These are phyloP conservation scores for Ophiostoma ips DNA, from an alignment of 2,329 filamentous ascomycete species.

Conservation along the genomic window DNA sequence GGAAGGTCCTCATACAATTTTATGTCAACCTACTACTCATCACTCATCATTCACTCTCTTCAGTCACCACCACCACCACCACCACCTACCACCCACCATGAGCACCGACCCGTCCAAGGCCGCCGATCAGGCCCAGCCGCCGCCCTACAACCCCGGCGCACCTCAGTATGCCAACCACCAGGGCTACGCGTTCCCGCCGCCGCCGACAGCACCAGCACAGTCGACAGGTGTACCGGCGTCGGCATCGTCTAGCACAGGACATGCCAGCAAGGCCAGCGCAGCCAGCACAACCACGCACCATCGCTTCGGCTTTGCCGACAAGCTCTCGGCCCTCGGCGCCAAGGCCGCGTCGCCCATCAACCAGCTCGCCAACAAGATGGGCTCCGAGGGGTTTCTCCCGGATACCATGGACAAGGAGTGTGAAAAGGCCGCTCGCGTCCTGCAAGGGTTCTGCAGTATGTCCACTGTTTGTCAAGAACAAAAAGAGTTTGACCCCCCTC, in stretches of 20 bases:
- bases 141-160: slow-evolving; percentile 14
- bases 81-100: neutral
- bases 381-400: slow-evolving; percentile 75
- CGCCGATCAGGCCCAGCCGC: slow-evolving; percentile 6
- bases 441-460: slow-evolving; percentile 63
- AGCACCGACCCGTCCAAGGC: neutral
- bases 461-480: too few relatives aligned
- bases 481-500: too few relatives aligned
- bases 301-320: slow-evolving; percentile 15
- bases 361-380: slow-evolving; percentile 65
- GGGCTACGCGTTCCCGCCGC: slow-evolving; percentile 1
- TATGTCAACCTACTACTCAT: too few relatives aligned
- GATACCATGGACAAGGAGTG: slow-evolving; percentile 77
- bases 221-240: neutral
- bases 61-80: neutral
- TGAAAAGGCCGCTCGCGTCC: slow-evolving; percentile 76
- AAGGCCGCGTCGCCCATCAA: slow-evolving; percentile 62
- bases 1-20: too few relatives aligned
- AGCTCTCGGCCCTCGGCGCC: slow-evolving; percentile 22
- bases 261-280: neutral
- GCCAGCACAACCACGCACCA: neutral
- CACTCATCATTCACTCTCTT: too few relatives aligned
- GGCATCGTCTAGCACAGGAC: neutral
- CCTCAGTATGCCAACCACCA: slow-evolving; percentile 13
- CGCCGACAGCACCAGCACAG: slow-evolving; percentile 1